A percentile compares a stretch with the other conserved stretches of the same genome.
Conservation (phyloP, 2,329 filamentous ascomycete genomes). For the Claviceps monticola region DNA sequence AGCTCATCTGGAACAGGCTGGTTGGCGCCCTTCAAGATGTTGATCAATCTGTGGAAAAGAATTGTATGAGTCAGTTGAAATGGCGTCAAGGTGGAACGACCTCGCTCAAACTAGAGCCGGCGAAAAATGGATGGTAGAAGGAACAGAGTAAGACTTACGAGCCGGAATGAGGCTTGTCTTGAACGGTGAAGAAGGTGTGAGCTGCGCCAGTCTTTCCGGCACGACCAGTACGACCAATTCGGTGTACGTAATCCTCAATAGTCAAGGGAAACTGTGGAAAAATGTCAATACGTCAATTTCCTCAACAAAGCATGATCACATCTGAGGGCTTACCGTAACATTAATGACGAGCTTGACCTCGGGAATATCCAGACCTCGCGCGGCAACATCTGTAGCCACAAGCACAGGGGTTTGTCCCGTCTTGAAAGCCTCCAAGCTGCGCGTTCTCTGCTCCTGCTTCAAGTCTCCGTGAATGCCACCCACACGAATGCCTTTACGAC, state of each 20-base stretch:
- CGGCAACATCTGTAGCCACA: constrained; percentile 92
- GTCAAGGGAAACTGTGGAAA: constrained; percentile 64
- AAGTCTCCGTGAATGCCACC: constrained; percentile 90
- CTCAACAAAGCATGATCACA: neutral
- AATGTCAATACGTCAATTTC: constrained; percentile 10
- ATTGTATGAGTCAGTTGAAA: neutral
- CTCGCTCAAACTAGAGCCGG: no score
- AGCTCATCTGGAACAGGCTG: constrained; percentile 83
- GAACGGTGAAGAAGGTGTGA: constrained; percentile 87
- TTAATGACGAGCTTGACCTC: constrained; percentile 92
- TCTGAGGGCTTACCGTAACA: constrained; percentile 45
- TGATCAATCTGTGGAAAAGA: constrained; percentile 53
- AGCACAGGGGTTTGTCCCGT: constrained; percentile 66
- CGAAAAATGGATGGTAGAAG: neutral
- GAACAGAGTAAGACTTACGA: constrained; percentile 43
- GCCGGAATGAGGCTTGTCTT: constrained; percentile 84
- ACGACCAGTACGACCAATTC: constrained; percentile 88
- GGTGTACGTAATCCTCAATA: constrained; percentile 93
- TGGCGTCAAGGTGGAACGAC: neutral
- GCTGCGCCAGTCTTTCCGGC: constrained; percentile 81
- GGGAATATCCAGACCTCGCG: constrained; percentile 86
- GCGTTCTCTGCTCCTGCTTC: constrained; percentile 75
- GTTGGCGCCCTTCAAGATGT: constrained; percentile 85
- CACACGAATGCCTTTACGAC: constrained; percentile 65
- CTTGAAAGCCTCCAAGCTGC: constrained; percentile 85